A percentile compares a stretch with the other conserved stretches of the same genome.
Conservation (phyloP, 306 rosid species). For the Carpinus viminea region DNA sequence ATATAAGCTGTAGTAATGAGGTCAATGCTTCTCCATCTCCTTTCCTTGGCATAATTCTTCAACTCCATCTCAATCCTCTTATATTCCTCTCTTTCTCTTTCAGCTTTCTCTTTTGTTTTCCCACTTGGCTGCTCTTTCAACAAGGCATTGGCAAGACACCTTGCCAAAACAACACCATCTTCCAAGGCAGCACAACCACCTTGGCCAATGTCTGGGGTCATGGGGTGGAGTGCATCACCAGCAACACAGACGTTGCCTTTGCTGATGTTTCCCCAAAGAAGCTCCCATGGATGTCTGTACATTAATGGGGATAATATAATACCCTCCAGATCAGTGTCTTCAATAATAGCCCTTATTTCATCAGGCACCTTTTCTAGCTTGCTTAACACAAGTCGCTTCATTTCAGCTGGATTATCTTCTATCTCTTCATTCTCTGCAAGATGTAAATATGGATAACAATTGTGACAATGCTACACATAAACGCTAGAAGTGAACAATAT, state of each 20-base stretch:
- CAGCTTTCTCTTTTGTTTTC: not conserved
- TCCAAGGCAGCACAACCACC: slow-evolving; percentile 67
- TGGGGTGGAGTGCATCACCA: slow-evolving; percentile 73
- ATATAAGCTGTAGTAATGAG: not conserved
- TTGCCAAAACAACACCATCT: slow-evolving; percentile 51
- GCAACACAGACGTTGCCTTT: slow-evolving; percentile 69
- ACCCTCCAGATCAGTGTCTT: slow-evolving; percentile 23
- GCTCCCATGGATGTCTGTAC: slow-evolving; percentile 65
- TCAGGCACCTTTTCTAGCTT: slow-evolving; percentile 30
- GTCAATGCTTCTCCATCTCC: not conserved
- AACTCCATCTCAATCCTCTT: slow-evolving; percentile 34
- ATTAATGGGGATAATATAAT: slow-evolving; percentile 44
- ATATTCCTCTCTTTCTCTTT: not conserved
- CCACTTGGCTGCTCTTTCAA: not conserved
- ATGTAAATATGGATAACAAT: not conserved
- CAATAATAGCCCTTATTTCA: slow-evolving; percentile 19
- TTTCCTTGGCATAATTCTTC: slow-evolving; percentile 37
- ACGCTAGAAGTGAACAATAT: too few relatives aligned
- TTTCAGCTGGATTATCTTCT: slow-evolving; percentile 14
- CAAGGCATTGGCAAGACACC: slow-evolving; percentile 29
- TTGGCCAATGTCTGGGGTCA: slow-evolving; percentile 71
- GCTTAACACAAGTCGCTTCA: slow-evolving; percentile 29
- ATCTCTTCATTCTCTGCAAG: slow-evolving; percentile 13
- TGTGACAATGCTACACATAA: too few relatives aligned
- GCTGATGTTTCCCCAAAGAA: slow-evolving; percentile 55